Base-by-base conservation (phyloP, 2,329 filamentous ascomycete species). In the Amesomyces nigricolor region DNA sequence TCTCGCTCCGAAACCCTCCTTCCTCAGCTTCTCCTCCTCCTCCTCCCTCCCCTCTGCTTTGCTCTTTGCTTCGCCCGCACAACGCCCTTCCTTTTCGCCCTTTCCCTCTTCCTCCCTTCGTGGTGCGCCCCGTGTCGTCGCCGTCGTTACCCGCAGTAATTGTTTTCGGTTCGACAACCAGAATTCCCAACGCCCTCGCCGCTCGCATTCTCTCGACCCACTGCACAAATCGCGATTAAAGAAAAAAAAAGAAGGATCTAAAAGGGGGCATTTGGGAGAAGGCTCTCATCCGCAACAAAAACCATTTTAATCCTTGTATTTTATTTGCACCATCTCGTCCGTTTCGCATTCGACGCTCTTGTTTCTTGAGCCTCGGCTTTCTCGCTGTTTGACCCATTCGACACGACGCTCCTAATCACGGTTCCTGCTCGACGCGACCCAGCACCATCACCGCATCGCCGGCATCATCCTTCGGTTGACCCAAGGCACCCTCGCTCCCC, bases 221-320 rank as follows among this genome's bases (percentile, higher is more conserved):
- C 54, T 54, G 37, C 47, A 56, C 54, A 54, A 55, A 51, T 54
- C 56, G 39, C 42, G 47, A 56, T 46, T 19, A 13, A 61, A 65
- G 63, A 64, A 62, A 64, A 65, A 60, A 64, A 64, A 64, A 61
- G 64, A 56, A 56, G 57, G 59, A 64, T 26, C 22, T 26, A 63
- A 64, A 66, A 63, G 42, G 43, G 64, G 56, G 58, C 59, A 56
- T 61, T 61, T 58, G 62, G 61, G 61, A 60, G 37, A 62, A 60
- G 37, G 59, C 61, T 59, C 58, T 16, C 51, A 53, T 16, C 51
- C 51, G 13, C 57, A 49, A 51, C 58, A 53, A 58, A 58, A 52
- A 57, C 57, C 56, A 51, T 67, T 68, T 71, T 72, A 69, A 72
- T 73, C 66, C 65, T 63, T 64, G 61, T 65, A 64, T 63, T 65